These are phyloP conservation scores for Crucihimalaya himalaica DNA, from an alignment of 345 rosid species.

Conservation along the genomic window DNA sequence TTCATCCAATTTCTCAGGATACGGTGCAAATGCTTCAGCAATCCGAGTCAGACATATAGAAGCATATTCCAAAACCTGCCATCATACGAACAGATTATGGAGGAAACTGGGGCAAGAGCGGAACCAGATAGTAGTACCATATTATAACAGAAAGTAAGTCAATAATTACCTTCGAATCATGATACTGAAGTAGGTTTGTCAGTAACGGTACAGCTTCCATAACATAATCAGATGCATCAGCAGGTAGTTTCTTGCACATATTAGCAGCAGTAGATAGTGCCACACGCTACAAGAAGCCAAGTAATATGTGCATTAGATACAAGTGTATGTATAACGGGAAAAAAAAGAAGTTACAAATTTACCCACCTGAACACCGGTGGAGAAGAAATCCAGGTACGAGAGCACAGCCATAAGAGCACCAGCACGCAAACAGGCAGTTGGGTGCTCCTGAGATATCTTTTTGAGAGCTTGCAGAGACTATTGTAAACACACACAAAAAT, in stretches of 20 bases:
- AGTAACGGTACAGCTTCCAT: constrained; percentile 99
- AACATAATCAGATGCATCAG: constrained; percentile 99
- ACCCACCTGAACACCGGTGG: constrained; percentile 97
- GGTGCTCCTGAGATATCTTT: constrained; percentile 99
- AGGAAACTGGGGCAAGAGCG: neutral
- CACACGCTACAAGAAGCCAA: constrained; percentile 64
- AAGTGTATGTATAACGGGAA: neutral
- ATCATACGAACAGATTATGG: constrained; percentile 12
- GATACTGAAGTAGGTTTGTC: constrained; percentile 97
- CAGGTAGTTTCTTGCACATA: constrained; percentile 99
- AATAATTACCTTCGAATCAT: constrained; percentile 76
- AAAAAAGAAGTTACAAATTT: constrained; percentile 10
- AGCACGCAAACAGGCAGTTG: constrained; percentile 98
- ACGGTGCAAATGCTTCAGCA: constrained; percentile 94
- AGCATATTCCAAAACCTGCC: constrained; percentile 95
- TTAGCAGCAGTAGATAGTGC: constrained; percentile 99
- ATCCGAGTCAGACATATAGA: constrained; percentile 97
- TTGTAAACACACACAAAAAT: constrained; percentile 23
- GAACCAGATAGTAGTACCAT: neutral
- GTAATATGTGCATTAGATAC: constrained; percentile 21
- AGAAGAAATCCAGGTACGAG: constrained; percentile 96
- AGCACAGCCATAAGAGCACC: constrained; percentile 99
- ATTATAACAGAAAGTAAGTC: neutral
- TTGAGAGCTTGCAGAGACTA: constrained; percentile 98
- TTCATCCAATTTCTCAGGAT: constrained; percentile 89